Conservation (phyloP, 1,284 basidiomycete genomes). For the Ustilago hordei region DNA sequence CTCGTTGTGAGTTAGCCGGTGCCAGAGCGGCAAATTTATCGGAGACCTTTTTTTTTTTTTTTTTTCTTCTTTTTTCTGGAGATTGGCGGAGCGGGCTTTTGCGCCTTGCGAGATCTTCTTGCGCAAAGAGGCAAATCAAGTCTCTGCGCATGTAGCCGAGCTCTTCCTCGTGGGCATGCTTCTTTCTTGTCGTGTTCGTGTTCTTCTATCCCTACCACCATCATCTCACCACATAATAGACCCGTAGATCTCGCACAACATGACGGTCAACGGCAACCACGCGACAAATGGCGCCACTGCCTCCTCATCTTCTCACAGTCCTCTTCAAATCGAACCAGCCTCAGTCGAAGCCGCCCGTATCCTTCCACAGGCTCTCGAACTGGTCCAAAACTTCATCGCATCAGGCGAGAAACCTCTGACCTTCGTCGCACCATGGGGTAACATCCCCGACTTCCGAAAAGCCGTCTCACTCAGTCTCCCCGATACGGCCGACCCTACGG, state of each 20-base stretch:
- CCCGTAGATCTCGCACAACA: background rate
- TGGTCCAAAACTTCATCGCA: slow-evolving; percentile 43
- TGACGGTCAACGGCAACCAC: slow-evolving; percentile 15
- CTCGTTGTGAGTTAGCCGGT: background rate
- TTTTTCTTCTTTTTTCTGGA: background rate
- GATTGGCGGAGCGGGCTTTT: background rate
- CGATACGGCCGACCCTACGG: slow-evolving; percentile 7
- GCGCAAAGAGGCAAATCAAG: background rate
- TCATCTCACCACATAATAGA: background rate
- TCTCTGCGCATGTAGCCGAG: slow-evolving; percentile 5
- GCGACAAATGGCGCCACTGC: slow-evolving; percentile 2
- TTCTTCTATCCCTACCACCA: background rate
- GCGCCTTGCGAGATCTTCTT: slow-evolving; percentile 3
- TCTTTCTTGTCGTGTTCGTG: no score
- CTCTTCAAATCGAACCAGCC: slow-evolving; percentile 37
- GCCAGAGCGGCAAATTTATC: slow-evolving; percentile 12
- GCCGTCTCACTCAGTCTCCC: slow-evolving; percentile 42
- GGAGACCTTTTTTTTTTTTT: slow-evolving; percentile 19
- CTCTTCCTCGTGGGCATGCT: background rate
- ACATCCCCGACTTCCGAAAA: slow-evolving; percentile 40
- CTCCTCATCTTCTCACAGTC: slow-evolving; percentile 28
- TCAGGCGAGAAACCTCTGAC: slow-evolving; percentile 38
- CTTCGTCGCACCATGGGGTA: slow-evolving; percentile 45
- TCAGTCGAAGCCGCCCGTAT: slow-evolving; percentile 50
- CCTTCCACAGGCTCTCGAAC: slow-evolving; percentile 35